Evolutionary conservation across 371 early-diverging fungal genomes (phyloP), one percentile per base, ranked within the genome.

Genomic region (Batkoa obscura): DNA sequence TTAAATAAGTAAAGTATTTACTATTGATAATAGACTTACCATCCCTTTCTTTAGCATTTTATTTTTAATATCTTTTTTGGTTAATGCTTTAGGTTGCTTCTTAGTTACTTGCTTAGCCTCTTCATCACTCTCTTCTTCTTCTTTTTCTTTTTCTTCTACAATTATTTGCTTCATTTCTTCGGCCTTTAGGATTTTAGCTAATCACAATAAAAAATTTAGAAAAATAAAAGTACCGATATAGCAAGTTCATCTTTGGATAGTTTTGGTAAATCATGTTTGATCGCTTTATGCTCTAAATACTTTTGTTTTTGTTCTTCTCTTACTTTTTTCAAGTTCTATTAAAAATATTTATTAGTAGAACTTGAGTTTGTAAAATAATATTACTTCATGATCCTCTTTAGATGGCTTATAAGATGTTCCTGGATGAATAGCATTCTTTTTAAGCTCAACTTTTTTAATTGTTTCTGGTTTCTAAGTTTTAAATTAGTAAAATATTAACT

Each of bases 391-490:
- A 43, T 85, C 86, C 52, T 79, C 75, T 59, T 75, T 69, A 5
- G 75, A 69, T 9, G 96, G 94, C 58, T 86, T 86, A 66, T 96
- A 96, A 8, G 92, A 92, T 0, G 86, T 78, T 49, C 97, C 97
- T 0, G 86, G 79, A 58, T 86, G 84, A 15, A 83, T 23, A 23
- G 23, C 23, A 23, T 23, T 23, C 23, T 23, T 23, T 23, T 83
- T 76, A 43, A 81, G 66, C 17, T 71, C 67, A 13, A 95, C 81
- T 2, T 89, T 84, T 0, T 86, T 75, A 36, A 76, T 42, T 0
- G 67, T 74, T 55, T 64, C 57, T 12, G 74, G 75, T 62, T 67
- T 74, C 61, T 59, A 64, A 45, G 23, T 23, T n/a, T 45, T 17
- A n/a, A 23, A 23, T 23, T 23, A 45, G 23, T 23, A 45, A 5